These are phyloP conservation scores for Inga laurina DNA, from an alignment of 306 rosid genomes.

Conservation along the genomic window DNA sequence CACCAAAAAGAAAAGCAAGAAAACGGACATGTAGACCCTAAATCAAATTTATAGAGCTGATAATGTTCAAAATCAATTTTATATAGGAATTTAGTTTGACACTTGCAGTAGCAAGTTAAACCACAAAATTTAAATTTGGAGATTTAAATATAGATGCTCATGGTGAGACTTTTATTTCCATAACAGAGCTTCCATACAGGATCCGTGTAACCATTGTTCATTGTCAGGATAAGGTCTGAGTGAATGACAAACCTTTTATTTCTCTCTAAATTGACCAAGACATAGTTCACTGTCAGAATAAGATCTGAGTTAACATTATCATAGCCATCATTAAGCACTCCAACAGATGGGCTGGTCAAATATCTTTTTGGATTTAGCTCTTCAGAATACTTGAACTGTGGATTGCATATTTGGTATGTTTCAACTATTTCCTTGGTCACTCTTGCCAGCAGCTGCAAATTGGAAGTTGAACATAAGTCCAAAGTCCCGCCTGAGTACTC, in stretches of 20 bases:
- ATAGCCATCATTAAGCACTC: slow-evolving; percentile 92
- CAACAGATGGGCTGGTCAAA: slow-evolving; percentile 88
- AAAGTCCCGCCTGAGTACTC: slow-evolving; percentile 16
- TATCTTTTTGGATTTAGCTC: slow-evolving; percentile 91
- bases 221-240: neutral
- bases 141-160: neutral
- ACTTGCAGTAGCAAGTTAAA: neutral
- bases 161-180: neutral
- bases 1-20: neutral
- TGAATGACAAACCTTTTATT: slow-evolving; percentile 68
- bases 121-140: neutral
- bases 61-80: neutral
- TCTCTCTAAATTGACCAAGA: slow-evolving; percentile 65
- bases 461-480: slow-evolving; percentile 44
- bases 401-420: slow-evolving; percentile 88
- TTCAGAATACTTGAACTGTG: slow-evolving; percentile 89
- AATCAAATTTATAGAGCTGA: neutral
- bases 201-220: neutral
- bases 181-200: neutral
- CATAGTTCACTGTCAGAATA: slow-evolving; percentile 80
- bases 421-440: slow-evolving; percentile 90
- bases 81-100: neutral
- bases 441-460: slow-evolving; percentile 83
- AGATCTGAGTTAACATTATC: slow-evolving; percentile 95
- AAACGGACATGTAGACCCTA: neutral